Conservation (phyloP, 78 protist genomes). For the Anaeramoeba flamelloides region DNA sequence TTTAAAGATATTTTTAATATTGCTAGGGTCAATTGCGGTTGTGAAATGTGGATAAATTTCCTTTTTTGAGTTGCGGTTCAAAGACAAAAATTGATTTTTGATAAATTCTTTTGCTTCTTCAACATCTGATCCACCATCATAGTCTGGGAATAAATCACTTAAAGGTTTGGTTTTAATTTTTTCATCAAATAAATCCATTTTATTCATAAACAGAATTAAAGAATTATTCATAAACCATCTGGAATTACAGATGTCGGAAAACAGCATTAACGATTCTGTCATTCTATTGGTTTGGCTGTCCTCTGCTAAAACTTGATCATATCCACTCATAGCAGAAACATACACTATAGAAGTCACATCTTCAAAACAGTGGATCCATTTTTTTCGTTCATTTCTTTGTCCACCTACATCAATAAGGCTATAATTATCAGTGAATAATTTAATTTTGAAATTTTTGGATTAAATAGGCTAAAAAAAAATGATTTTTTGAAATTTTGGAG, state of each 20-base stretch:
- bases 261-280: neutral
- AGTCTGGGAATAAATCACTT: neutral
- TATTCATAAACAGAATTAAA: neutral
- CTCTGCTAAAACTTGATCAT: neutral
- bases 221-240: neutral
- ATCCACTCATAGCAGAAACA: no score
- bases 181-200: neutral
- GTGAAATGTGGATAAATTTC: neutral
- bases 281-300: neutral
- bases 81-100: neutral
- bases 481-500: no score
- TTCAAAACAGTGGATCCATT: no score
- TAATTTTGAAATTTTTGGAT: no score
- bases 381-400: no score
- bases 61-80: neutral
- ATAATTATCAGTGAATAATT: no score
- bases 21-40: neutral
- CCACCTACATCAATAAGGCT: no score
- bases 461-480: no score
- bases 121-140: neutral
- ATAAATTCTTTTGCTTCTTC: neutral
- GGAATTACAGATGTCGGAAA: neutral
- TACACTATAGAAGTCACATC: no score
- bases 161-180: neutral
- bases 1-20: neutral